Evolutionary conservation across 805 yeast species (phyloP), one percentile per base, ranked within the genome.

Genomic region (Limtongozyma cylindracea): DNA sequence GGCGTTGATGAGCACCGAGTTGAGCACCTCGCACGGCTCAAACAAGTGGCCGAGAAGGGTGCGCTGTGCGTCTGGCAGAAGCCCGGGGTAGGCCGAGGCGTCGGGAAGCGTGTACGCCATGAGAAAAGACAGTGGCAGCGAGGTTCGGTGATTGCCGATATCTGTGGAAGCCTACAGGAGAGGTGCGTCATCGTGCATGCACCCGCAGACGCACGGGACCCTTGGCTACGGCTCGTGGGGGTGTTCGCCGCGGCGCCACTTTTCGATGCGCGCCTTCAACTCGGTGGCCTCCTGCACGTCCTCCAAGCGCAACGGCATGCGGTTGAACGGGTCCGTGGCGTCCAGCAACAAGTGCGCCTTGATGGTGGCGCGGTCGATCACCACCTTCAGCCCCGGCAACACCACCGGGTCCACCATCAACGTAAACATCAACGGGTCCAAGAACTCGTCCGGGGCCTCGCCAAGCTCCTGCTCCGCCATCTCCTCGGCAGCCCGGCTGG

Each of bases 391-490:
- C 6, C 74, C 55, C 6, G 99, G 99, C 33, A 88, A 55, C n/a
- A 61, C 70, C 4, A 88, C 98, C 0, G 99, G 99, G 40, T 88
- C 91, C 32, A 68, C 73, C 98, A 88, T 88, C 21, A 88, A 40
- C 2, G 94, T 76, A 43, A 56, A 88, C 96, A 88, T 84, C 34
- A 88, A 60, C 9, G 99, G 99, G 50, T 88, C 99, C 33, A 88
- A 59, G 39, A 70, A 88, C 41, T 88, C 96, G 39, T 88, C 98
- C 1, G 99, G 99, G 10, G 76, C 61, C 23, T 88, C 98, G 13
- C 92, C 95, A 32, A 77, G 54, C 38, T 78, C 94, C 29, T 63
- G 37, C 30, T 84, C 95, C 37, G 77, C 91, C 29, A 65, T 74
- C 31, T 72, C 91, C 27, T 73, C 84, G 9, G 49, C 49, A 15